Percentiles rank a stretch among this genome's conserved stretches.
Conservation (phyloP, 192 early-diverging fungal genomes). For the Linnemannia zychae region DNA sequence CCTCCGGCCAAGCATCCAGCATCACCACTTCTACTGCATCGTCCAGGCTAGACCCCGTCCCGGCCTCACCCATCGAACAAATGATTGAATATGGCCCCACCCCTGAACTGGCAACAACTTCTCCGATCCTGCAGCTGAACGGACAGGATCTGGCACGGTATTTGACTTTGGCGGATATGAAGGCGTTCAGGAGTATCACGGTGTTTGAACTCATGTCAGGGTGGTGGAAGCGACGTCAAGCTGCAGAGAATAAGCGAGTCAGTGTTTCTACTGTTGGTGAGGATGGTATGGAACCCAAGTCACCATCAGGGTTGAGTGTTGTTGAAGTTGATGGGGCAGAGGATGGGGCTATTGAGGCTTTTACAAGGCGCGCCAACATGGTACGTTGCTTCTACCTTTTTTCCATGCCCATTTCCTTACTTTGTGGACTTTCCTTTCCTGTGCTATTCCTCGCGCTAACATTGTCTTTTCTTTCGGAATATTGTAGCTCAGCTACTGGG, state of each 20-base stretch:
- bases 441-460: neutral
- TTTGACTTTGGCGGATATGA: constrained; percentile 58
- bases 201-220: constrained; percentile 57
- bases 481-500: constrained; percentile 68
- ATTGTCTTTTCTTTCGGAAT: neutral
- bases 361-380: constrained; percentile 69
- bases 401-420: neutral
- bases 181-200: constrained; percentile 54
- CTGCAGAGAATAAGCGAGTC: constrained; percentile 18
- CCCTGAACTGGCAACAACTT: constrained; percentile 29
- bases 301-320: constrained; percentile 2
- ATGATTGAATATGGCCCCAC: constrained; percentile 25
- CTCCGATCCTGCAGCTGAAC: constrained; percentile 58
- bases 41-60: neutral
- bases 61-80: neutral
- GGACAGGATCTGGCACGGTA: constrained; percentile 67
- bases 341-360: constrained; percentile 64
- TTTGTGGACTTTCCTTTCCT: neutral
- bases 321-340: constrained; percentile 12
- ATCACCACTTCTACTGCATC: neutral
- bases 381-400: constrained; percentile 30
- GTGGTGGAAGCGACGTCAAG: constrained; percentile 51
- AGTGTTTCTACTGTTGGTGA: neutral
- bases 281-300: neutral
- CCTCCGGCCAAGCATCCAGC: neutral